A percentile compares a stretch with the other conserved stretches of the same genome.
Conservation (phyloP, 2,329 filamentous ascomycete species). For the Leptodontidium sp. region DNA sequence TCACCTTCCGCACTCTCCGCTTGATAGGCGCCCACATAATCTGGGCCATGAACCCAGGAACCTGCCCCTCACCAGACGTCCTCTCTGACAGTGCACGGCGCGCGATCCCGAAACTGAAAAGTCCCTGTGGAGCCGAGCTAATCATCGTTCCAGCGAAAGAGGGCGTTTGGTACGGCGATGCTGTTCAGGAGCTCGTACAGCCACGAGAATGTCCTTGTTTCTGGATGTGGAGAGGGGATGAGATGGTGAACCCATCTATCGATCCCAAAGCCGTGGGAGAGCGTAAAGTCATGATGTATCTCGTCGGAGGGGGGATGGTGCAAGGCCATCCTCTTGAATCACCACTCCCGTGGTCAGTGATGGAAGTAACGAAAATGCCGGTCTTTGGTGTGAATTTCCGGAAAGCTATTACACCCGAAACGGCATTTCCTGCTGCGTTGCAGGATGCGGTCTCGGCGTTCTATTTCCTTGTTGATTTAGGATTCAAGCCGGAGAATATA, state of each 20-base stretch:
- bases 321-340: constrained; percentile 15
- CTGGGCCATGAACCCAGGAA: constrained; percentile 11
- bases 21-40: background rate
- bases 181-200: background rate
- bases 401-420: constrained; percentile 6
- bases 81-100: background rate
- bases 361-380: background rate
- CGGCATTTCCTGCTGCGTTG: constrained; percentile 16
- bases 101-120: background rate
- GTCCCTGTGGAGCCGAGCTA: background rate
- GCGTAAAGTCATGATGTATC: constrained; percentile 7
- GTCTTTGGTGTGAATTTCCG: constrained; percentile 19
- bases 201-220: constrained; percentile 1
- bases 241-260: background rate
- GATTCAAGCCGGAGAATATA: constrained; percentile 5
- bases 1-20: constrained; percentile 7
- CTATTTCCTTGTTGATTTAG: constrained; percentile 1
- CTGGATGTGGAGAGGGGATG: constrained; percentile 5
- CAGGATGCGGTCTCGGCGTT: constrained; percentile 13
- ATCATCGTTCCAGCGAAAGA: background rate
- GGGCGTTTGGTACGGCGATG: constrained; percentile 8
- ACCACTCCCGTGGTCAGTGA: background rate
- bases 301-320: constrained; percentile 10
- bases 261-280: background rate
- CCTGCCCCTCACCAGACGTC: constrained; percentile 4